Conservation (phyloP, 2,329 filamentous ascomycete genomes). For the Pseudogymnoascus sp. region DNA sequence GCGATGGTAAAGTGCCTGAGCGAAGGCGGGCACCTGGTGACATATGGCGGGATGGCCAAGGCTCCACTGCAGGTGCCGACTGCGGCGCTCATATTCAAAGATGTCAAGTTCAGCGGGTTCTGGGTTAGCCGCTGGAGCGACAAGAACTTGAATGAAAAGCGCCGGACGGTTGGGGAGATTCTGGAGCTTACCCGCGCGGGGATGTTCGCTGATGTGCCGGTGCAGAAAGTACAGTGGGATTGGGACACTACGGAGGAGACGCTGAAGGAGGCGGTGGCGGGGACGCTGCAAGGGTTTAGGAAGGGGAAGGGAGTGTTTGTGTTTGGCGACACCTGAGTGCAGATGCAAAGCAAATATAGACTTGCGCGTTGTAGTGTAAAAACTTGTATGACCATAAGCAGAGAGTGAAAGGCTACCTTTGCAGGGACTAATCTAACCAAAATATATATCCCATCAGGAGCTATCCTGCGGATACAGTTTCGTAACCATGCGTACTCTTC, state of each 20-base stretch:
- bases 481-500: not conserved
- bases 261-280: conserved; percentile 68
- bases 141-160: conserved; percentile 63
- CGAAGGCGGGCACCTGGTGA: conserved; percentile 68
- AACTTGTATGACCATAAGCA: conserved; percentile 6
- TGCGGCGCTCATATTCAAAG: conserved; percentile 85
- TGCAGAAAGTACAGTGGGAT: conserved; percentile 75
- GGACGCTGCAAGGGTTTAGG: conserved; percentile 75
- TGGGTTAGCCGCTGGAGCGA: conserved; percentile 92
- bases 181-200: conserved; percentile 66
- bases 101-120: conserved; percentile 83
- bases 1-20: conserved; percentile 69
- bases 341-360: conserved; percentile 18
- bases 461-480: not conserved
- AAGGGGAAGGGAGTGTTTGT: conserved; percentile 86
- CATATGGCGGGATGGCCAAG: conserved; percentile 91
- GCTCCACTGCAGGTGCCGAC: conserved; percentile 77
- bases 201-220: conserved; percentile 74
- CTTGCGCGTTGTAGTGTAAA: conserved; percentile 1
- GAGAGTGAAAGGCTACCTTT: not conserved
- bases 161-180: conserved; percentile 76
- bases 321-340: conserved; percentile 50
- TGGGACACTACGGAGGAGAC: conserved; percentile 68
- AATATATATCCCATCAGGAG: not conserved
- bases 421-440: not conserved